phyloP scores from a whole-genome alignment of 306 rosid species.

The Pyrus pyrifolia region DNA sequence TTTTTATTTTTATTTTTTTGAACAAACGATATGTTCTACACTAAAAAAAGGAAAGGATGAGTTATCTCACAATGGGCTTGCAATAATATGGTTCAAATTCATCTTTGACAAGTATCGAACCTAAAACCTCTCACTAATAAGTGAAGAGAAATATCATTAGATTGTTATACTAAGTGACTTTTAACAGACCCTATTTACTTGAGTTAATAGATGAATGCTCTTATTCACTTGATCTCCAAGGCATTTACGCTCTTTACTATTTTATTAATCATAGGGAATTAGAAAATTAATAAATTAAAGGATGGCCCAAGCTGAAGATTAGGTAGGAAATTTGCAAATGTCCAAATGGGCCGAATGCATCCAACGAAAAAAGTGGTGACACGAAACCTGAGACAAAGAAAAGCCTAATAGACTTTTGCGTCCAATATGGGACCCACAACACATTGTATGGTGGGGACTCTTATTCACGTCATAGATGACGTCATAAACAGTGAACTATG shows the following conservation, averaged over 20 bases:
- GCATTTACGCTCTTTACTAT: background rate
- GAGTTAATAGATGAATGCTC: no score
- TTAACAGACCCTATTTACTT: no score
- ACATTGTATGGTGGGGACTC: background rate
- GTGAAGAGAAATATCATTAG: no score
- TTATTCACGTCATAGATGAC: constrained; percentile 1
- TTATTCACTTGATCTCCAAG: no score
- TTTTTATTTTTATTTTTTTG: no score
- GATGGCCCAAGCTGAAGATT: background rate
- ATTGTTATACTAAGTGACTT: no score
- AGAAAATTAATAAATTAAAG: background rate
- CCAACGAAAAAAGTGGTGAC: background rate
- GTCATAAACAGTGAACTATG: background rate
- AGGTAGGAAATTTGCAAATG: background rate
- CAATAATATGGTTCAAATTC: no score
- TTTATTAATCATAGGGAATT: background rate
- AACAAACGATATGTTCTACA: no score
- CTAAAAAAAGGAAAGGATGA: no score
- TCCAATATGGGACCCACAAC: background rate
- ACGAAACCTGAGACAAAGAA: background rate
- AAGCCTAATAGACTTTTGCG: background rate
- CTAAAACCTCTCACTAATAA: no score
- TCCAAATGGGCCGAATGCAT: background rate
- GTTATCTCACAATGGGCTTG: no score
- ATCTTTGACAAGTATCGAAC: fast-evolving